phyloP scores from a whole-genome alignment of 1,284 basidiomycete species.

The Ustilago loliicola region DNA sequence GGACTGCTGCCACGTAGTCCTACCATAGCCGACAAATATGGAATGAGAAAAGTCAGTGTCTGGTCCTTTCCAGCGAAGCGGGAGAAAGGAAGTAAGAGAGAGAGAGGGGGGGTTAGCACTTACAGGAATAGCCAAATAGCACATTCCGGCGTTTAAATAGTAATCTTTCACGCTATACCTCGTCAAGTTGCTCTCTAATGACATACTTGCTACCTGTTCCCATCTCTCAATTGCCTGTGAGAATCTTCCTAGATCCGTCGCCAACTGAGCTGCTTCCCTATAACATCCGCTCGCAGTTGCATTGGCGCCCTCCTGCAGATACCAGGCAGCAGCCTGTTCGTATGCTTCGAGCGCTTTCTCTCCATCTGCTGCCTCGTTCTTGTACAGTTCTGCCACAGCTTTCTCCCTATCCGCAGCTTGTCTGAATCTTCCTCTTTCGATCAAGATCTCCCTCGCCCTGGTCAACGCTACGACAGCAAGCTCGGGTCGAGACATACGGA shows the following conservation, averaged over 20 bases:
- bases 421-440: slow-evolving; percentile 88
- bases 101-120: slow-evolving; percentile 65
- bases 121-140: slow-evolving; percentile 89
- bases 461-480: slow-evolving; percentile 89
- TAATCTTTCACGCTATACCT: slow-evolving; percentile 99
- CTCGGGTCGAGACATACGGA: slow-evolving; percentile 66
- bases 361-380: slow-evolving; percentile 80
- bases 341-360: slow-evolving; percentile 89
- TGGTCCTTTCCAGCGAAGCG: background rate
- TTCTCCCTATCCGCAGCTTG: slow-evolving; percentile 97
- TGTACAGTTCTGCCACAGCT: slow-evolving; percentile 87
- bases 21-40: background rate
- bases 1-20: slow-evolving; percentile 66
- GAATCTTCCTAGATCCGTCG: slow-evolving; percentile 89
- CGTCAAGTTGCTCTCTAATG: slow-evolving; percentile 86
- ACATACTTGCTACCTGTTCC: slow-evolving; percentile 89
- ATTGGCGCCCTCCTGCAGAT: slow-evolving; percentile 92
- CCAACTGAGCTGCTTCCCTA: slow-evolving; percentile 95
- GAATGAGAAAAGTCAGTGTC: background rate
- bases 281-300: slow-evolving; percentile 96
- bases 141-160: slow-evolving; percentile 88
- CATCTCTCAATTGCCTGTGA: slow-evolving; percentile 87
- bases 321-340: slow-evolving; percentile 96
- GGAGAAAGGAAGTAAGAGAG: background rate
- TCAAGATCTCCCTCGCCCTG: slow-evolving; percentile 86